phyloP scores from a whole-genome alignment of 441 rosid species.

The Rhodomyrtus psidioides region DNA sequence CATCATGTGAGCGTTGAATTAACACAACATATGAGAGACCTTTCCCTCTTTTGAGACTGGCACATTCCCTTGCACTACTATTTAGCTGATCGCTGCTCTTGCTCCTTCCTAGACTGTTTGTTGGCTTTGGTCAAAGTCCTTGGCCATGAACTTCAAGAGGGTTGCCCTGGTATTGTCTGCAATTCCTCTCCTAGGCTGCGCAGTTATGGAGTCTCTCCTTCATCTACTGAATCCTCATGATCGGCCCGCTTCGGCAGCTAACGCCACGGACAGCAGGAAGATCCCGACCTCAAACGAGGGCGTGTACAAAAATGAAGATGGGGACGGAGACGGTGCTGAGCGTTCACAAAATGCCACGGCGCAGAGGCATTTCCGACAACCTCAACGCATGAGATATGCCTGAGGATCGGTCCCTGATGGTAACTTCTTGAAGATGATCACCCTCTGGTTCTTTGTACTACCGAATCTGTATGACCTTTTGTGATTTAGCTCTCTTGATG shows the following conservation, averaged over 20 bases:
- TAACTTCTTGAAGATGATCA: background rate
- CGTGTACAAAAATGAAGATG: background rate
- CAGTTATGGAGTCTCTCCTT: background rate
- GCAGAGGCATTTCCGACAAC: slow-evolving; percentile 23
- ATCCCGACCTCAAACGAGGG: background rate
- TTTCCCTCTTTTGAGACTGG: background rate
- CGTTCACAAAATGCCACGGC: slow-evolving; percentile 3
- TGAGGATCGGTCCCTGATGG: background rate
- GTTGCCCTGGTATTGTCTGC: slow-evolving; percentile 1
- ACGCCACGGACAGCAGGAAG: background rate
- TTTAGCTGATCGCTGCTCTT: background rate
- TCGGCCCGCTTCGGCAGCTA: background rate
- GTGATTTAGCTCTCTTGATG: background rate
- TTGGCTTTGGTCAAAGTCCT: background rate
- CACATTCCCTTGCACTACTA: background rate
- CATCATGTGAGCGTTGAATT: background rate
- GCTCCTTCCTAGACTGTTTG: background rate
- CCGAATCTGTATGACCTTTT: background rate
- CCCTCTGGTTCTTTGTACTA: background rate
- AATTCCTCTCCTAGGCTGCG: slow-evolving; percentile 18
- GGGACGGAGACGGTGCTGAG: background rate
- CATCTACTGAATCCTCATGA: background rate
- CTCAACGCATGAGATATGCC: slow-evolving; percentile 19
- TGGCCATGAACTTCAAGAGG: slow-evolving; percentile 16
- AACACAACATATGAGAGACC: background rate